Conservation (phyloP, 768 basidiomycete genomes). For the Mycena polygramma region DNA sequence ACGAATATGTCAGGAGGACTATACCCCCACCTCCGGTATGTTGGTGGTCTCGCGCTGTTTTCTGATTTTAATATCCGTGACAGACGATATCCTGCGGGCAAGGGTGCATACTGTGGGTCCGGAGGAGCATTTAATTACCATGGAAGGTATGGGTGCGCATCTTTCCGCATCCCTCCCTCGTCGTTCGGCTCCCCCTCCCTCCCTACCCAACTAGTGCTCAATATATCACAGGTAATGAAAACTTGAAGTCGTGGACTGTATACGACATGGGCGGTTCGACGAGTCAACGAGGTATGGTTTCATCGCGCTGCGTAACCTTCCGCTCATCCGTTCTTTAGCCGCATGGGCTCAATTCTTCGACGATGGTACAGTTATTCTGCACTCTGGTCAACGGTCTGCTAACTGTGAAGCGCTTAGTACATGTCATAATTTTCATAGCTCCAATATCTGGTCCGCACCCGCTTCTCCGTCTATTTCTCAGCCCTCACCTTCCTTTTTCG, state of each 20-base stretch:
- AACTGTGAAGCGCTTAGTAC: slow-evolving; percentile 52
- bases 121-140: slow-evolving; percentile 69
- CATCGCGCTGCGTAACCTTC: background rate
- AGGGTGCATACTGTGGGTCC: slow-evolving; percentile 75
- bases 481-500: background rate
- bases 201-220: background rate
- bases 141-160: slow-evolving; percentile 55
- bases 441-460: slow-evolving; percentile 60
- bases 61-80: slow-evolving; percentile 3
- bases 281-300: slow-evolving; percentile 64
- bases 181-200: background rate
- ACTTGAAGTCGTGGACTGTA: slow-evolving; percentile 67
- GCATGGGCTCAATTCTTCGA: slow-evolving; percentile 81
- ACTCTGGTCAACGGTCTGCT: background rate
- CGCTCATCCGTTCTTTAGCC: slow-evolving; percentile 48
- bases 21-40: slow-evolving; percentile 66
- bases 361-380: slow-evolving; percentile 57
- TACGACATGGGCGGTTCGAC: slow-evolving; percentile 77
- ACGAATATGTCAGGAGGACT: slow-evolving; percentile 64
- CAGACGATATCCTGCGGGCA: slow-evolving; percentile 75
- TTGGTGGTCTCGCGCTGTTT: slow-evolving; percentile 13
- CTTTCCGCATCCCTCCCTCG: background rate
- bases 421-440: slow-evolving; percentile 75
- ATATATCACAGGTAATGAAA: slow-evolving; percentile 40
- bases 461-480: background rate